Conservation (phyloP, 179 eudicot genomes). For the Corrigiola litoralis region DNA sequence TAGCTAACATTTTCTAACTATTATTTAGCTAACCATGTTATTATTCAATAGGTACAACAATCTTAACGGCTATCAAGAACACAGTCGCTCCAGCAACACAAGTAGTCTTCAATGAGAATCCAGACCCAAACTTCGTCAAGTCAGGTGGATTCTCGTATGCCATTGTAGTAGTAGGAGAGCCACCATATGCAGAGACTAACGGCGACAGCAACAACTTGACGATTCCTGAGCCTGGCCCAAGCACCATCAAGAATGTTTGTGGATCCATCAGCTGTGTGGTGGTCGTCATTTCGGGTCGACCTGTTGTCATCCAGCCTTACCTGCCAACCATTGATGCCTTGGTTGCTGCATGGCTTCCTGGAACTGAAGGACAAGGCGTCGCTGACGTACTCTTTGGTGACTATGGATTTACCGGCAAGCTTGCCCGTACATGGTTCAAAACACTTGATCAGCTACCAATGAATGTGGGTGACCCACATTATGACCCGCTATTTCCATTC, state of each 20-base stretch:
- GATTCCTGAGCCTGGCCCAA: conserved; percentile 36
- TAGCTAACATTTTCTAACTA: neutral
- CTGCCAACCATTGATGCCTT: conserved; percentile 36
- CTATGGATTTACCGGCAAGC: conserved; percentile 42
- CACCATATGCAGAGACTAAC: conserved; percentile 39
- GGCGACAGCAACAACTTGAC: conserved; percentile 44
- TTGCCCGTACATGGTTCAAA: conserved; percentile 49
- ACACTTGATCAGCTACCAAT: conserved; percentile 41
- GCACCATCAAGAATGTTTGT: conserved; percentile 37
- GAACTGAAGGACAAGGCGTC: conserved; percentile 43
- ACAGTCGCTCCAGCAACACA: conserved; percentile 32
- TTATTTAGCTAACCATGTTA: neutral
- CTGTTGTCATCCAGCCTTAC: conserved; percentile 35
- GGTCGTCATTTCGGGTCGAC: conserved; percentile 36
- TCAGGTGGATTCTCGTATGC: conserved; percentile 35
- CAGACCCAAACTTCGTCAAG: conserved; percentile 29
- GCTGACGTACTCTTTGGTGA: conserved; percentile 38
- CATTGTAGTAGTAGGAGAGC: conserved; percentile 45
- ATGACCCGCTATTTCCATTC: conserved; percentile 41
- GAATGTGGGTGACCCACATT: conserved; percentile 42
- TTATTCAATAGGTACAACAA: conserved; percentile 29
- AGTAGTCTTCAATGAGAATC: conserved; percentile 34
- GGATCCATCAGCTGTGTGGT: conserved; percentile 35
- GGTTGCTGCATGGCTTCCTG: conserved; percentile 55
- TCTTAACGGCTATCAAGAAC: conserved; percentile 29